phyloP scores from a whole-genome alignment of 768 basidiomycete genomes.

The Boletus rubroflammeus region DNA sequence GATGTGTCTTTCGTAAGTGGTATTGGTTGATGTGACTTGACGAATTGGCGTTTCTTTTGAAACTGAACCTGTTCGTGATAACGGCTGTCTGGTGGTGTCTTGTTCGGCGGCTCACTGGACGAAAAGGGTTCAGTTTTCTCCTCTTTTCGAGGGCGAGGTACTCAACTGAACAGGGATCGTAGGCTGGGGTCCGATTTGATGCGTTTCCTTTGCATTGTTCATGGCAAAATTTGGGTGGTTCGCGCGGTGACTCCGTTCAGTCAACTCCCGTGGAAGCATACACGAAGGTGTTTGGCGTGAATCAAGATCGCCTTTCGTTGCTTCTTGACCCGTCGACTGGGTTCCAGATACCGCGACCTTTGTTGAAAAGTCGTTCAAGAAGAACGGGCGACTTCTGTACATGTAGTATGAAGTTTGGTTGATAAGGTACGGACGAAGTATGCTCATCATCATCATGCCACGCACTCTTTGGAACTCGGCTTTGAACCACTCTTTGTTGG shows the following conservation, averaged over 20 bases:
- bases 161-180: slow-evolving; percentile 12
- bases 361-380: slow-evolving; percentile 14
- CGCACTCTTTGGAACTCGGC: slow-evolving; percentile 12
- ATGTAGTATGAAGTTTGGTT: neutral
- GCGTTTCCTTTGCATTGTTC: neutral
- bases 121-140: neutral
- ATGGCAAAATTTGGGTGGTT: neutral
- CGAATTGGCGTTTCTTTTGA: neutral
- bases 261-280: neutral
- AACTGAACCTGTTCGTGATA: neutral
- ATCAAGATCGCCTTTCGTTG: neutral
- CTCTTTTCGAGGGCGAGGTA: neutral
- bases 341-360: neutral
- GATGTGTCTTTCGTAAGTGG: neutral
- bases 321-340: neutral
- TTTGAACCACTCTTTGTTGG: slow-evolving; percentile 3
- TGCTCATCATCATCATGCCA: slow-evolving; percentile 5
- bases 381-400: slow-evolving; percentile 20
- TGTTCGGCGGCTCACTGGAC: slow-evolving; percentile 1
- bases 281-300: neutral
- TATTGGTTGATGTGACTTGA: neutral
- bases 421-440: slow-evolving; percentile 10
- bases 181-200: neutral
- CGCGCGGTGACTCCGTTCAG: neutral
- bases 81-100: neutral